A percentile compares a stretch with the other conserved stretches of the same genome.
Evolutionary conservation across 441 rosid genomes (phyloP).

Genomic region (Brassica balearica): DNA sequence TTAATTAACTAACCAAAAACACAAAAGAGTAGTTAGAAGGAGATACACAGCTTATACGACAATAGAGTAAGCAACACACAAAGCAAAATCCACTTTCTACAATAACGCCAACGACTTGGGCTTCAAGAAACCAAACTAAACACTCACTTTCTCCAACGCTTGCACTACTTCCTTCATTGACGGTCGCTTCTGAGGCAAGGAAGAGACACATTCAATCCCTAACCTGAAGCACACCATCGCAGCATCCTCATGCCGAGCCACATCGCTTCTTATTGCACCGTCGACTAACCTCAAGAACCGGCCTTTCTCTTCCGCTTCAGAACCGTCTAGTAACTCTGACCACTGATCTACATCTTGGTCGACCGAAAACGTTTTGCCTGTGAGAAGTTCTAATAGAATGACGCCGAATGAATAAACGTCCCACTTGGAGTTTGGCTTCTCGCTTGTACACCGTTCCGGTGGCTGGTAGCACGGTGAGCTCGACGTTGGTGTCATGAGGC

Average conservation of each 20-base stretch:
- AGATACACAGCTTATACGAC: background rate
- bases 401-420: conserved; percentile 78
- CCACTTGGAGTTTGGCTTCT: conserved; percentile 73
- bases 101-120: conserved; percentile 14
- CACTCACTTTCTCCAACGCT: conserved; percentile 59
- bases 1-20: too few relatives aligned
- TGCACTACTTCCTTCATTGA: conserved; percentile 80
- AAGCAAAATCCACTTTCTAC: background rate
- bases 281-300: conserved; percentile 62
- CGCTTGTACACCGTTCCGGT: conserved; percentile 60
- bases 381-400: conserved; percentile 71
- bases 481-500: conserved; percentile 45
- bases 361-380: conserved; percentile 54
- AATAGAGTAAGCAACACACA: conserved; percentile 23
- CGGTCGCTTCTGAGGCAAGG: conserved; percentile 78
- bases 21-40: background rate
- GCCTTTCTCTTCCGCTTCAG: conserved; percentile 54
- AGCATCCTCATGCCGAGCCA: conserved; percentile 60
- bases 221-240: conserved; percentile 62
- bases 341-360: conserved; percentile 57
- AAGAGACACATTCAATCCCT: conserved; percentile 72
- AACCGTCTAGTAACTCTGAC: conserved; percentile 38
- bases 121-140: conserved; percentile 20
- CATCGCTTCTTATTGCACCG: conserved; percentile 55
- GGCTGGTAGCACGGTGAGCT: conserved; percentile 59